Conservation (phyloP, 352 stramenopile species). For the Globisporangium canariense region DNA sequence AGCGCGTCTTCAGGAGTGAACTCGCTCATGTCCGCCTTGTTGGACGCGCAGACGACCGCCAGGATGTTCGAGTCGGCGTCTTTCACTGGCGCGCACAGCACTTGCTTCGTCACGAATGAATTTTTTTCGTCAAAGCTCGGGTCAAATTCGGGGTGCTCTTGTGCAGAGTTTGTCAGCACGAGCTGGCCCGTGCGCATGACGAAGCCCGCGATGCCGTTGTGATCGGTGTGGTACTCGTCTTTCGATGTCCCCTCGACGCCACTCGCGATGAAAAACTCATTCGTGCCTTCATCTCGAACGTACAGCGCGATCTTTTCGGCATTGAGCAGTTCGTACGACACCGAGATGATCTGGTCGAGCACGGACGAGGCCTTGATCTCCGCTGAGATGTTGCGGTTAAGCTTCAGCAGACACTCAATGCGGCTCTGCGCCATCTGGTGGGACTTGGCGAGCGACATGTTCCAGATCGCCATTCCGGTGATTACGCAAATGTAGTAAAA, state of each 20-base stretch:
- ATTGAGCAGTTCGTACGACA: slow-evolving; percentile 38
- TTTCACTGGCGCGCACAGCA: slow-evolving; percentile 35
- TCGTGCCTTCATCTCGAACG: slow-evolving; percentile 30
- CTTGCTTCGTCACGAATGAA: slow-evolving; percentile 23
- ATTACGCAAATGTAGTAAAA: slow-evolving; percentile 41
- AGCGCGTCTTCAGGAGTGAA: slow-evolving; percentile 34
- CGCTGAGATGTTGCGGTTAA: slow-evolving; percentile 38
- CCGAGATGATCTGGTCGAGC: slow-evolving; percentile 36
- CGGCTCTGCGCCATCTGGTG: slow-evolving; percentile 30
- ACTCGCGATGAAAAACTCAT: slow-evolving; percentile 26
- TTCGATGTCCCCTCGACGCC: slow-evolving; percentile 14
- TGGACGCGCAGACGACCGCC: slow-evolving; percentile 32
- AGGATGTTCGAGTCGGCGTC: slow-evolving; percentile 32
- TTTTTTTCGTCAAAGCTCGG: slow-evolving; percentile 24
- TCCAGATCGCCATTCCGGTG: slow-evolving; percentile 38
- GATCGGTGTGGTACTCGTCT: slow-evolving; percentile 34
- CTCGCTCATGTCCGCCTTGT: slow-evolving; percentile 29
- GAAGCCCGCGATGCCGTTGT: slow-evolving; percentile 29
- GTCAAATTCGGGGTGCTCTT: slow-evolving; percentile 32
- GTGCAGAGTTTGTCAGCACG: slow-evolving; percentile 28
- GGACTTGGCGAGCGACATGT: slow-evolving; percentile 29
- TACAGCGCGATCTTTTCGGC: slow-evolving; percentile 34
- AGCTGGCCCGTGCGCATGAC: slow-evolving; percentile 32
- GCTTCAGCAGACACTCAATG: slow-evolving; percentile 34
- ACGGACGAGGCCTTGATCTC: slow-evolving; percentile 30